Evolutionary conservation across 164 flowering plant species (phyloP).

Genomic region (Platanus orientalis): DNA sequence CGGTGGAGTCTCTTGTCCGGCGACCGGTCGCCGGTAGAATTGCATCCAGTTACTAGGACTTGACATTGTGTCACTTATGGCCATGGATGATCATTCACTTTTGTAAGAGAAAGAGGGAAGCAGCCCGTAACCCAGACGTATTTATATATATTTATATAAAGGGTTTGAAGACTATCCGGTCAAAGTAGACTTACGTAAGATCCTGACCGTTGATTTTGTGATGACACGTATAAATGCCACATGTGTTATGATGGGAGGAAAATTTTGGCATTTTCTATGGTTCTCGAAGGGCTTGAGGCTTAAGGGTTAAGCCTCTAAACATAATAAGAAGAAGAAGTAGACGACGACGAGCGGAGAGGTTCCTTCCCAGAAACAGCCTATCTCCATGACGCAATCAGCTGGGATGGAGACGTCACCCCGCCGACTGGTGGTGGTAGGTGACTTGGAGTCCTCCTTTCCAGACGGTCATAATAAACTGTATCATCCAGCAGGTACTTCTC

Average conservation of each 20-base stretch:
- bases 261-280: slow-evolving; percentile 4
- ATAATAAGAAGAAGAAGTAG: too few relatives aligned
- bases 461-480: too few relatives aligned
- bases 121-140: not conserved
- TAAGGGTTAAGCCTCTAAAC: not conserved
- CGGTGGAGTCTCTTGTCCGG: not conserved
- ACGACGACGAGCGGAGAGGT: too few relatives aligned
- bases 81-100: not conserved
- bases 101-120: not conserved
- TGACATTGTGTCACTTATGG: slow-evolving; percentile 35
- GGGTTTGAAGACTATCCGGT: not conserved
- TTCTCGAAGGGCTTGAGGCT: not conserved
- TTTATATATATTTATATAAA: not conserved
- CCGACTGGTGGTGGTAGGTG: too few relatives aligned
- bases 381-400: too few relatives aligned
- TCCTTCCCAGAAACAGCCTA: too few relatives aligned
- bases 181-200: not conserved
- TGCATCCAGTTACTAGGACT: slow-evolving; percentile 35
- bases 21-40: slow-evolving; percentile 22
- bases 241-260: not conserved
- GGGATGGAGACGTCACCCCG: too few relatives aligned
- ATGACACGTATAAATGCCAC: not conserved
- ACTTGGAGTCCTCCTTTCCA: too few relatives aligned
- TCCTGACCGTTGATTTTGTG: not conserved
- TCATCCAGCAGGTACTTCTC: too few relatives aligned